These are phyloP conservation scores for Fusarium coffeatum DNA, from an alignment of 2,329 filamentous ascomycete species.

Conservation along the genomic window DNA sequence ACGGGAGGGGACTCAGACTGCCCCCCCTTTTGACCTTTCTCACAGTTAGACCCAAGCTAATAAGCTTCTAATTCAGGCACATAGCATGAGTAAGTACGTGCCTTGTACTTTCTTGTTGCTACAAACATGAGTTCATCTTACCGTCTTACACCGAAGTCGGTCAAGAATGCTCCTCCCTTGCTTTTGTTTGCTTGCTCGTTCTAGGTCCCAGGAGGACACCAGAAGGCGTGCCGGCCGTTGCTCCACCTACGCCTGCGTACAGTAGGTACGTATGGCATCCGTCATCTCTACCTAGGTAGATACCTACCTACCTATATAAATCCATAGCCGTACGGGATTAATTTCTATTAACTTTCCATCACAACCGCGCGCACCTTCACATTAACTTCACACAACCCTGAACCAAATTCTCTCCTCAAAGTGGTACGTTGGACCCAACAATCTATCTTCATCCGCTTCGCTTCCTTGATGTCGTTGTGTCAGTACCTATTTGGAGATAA, in stretches of 20 bases:
- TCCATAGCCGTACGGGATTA: constrained; percentile 13
- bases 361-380: constrained; percentile 22
- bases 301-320: constrained; percentile 29
- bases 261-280: constrained; percentile 2
- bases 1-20: background rate
- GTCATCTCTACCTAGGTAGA: constrained; percentile 5
- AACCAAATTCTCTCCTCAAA: constrained; percentile 23
- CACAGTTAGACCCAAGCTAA: constrained; percentile 2
- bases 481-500: constrained; percentile 14
- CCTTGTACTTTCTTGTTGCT: constrained; percentile 1
- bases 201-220: constrained; percentile 10
- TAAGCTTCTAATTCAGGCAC: constrained; percentile 20
- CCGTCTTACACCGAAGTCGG: constrained; percentile 46
- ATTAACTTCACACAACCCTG: background rate
- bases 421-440: constrained; percentile 25
- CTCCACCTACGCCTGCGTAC: constrained; percentile 30
- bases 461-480: constrained; percentile 20
- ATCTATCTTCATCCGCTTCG: background rate
- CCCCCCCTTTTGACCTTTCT: constrained; percentile 16
- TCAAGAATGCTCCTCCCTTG: constrained; percentile 31
- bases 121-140: constrained; percentile 21
- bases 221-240: constrained; percentile 33
- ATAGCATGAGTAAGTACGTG: constrained; percentile 8
- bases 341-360: constrained; percentile 29
- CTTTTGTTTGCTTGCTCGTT: constrained; percentile 10